Evolutionary conservation across 208 protist genomes (phyloP).

Genomic region (Tritrichomonas foetus): DNA sequence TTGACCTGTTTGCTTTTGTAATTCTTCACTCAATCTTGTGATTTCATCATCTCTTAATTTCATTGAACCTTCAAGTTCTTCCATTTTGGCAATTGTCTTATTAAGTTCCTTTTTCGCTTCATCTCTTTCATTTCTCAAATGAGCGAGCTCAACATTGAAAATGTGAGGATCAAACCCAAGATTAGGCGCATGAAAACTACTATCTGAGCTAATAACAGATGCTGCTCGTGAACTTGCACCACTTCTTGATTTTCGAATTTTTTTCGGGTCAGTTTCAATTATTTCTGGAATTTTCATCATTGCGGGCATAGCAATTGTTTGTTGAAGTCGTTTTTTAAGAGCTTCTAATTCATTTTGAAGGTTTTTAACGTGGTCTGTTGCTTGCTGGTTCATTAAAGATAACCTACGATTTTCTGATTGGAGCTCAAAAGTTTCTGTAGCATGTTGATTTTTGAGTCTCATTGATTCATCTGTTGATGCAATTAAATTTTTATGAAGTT

Average conservation of each 20-base stretch:
- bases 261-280: neutral
- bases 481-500: conserved; percentile 16
- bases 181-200: neutral
- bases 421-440: neutral
- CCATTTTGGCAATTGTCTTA: neutral
- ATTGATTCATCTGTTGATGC: neutral
- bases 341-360: neutral
- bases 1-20: conserved; percentile 6
- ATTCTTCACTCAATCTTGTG: neutral
- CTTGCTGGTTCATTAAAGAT: neutral
- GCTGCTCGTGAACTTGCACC: neutral
- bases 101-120: neutral
- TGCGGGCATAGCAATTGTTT: neutral
- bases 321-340: neutral
- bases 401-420: conserved; percentile 13
- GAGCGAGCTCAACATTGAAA: neutral
- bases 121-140: neutral
- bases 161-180: neutral
- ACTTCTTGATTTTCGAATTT: neutral
- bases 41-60: conserved; percentile 35
- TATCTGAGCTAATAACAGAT: neutral
- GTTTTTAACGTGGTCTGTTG: neutral
- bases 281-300: neutral
- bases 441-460: neutral
- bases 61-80: neutral